Percentiles rank a stretch among this genome's conserved stretches.
These are phyloP conservation scores for Seiridium unicorne DNA, from an alignment of 2,329 filamentous ascomycete genomes.

Conservation along the genomic window DNA sequence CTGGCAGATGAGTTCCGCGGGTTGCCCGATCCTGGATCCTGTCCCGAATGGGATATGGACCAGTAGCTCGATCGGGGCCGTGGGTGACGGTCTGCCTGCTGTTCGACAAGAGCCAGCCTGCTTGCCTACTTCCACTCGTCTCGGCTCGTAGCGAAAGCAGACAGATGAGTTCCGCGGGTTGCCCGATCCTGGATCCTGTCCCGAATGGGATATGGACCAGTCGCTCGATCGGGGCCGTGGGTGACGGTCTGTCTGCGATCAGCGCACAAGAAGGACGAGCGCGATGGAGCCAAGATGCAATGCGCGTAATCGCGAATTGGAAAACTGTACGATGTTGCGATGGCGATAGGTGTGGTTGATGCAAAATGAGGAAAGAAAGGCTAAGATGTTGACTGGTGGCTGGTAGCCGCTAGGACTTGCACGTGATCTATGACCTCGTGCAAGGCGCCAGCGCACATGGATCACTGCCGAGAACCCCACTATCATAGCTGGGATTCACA, in stretches of 20 bases:
- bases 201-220: conserved; percentile 3
- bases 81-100: neutral
- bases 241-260: neutral
- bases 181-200: conserved; percentile 1
- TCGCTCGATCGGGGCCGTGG: neutral
- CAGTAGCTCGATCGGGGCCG: neutral
- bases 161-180: conserved; percentile 3
- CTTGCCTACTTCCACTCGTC: neutral
- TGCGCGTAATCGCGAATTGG: neutral
- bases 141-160: neutral
- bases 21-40: conserved; percentile 1
- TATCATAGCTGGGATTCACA: no score
- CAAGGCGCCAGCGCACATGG: no score
- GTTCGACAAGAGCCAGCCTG: neutral
- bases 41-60: conserved; percentile 2
- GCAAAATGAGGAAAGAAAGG: neutral
- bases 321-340: neutral
- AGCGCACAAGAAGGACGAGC: neutral
- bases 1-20: conserved; percentile 1
- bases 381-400: neutral
- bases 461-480: no score
- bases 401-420: neutral
- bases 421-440: no score
- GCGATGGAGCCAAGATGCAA: neutral
- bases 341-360: neutral